Evolutionary conservation across 805 yeast genomes (phyloP), one percentile per base, ranked within the genome.

Genomic region (Yamadazyma nakazawae): DNA sequence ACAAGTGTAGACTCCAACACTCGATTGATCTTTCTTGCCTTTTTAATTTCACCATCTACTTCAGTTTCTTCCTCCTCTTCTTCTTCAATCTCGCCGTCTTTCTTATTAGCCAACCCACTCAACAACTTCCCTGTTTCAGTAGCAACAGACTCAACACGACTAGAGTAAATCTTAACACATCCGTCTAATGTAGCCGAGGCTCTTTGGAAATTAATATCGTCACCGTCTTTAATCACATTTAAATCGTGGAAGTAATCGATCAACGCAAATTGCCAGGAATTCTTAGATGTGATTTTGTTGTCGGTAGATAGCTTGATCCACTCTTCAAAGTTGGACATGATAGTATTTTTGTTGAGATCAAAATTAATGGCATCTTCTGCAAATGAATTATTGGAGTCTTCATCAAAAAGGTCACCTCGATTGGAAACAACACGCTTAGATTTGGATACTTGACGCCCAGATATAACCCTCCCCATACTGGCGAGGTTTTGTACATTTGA

Each of bases 121-220:
- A 90, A 66, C 46, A 92, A 70, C 56, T 82, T 81, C 2, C 96
- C 95, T 0, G 97, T 90, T 57, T 91, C 97, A 8, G 85, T 83
- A 5, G 91, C 95, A 0, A 89, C 96, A 0, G 96, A 85, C 58
- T 91, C 97, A 18, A 92, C 90, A 56, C 98, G 78, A 13, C 95
- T 86, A 11, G 91, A 81, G 61, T 92, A 92, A 44, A 92, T 88
- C 67, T 90, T 90, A 30, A 91, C 92, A 71, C 97, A 91, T 0
- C 97, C 97, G 58, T 91, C 97, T 18, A 92, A 70, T 0, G 97
- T 88, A 2, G 95, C 89, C 0, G 94, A 82, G 0, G 97, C 98
- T 54, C 84, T 81, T 62, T 88, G 96, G 63, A 92, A 91, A 62
- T 90, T 89, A 57, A 91, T 87, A 35, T 57, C 59, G 12, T 63